These are phyloP conservation scores for Coix lacrymajobi DNA, from an alignment of 176 grass and related monocot genomes.

Conservation along the genomic window DNA sequence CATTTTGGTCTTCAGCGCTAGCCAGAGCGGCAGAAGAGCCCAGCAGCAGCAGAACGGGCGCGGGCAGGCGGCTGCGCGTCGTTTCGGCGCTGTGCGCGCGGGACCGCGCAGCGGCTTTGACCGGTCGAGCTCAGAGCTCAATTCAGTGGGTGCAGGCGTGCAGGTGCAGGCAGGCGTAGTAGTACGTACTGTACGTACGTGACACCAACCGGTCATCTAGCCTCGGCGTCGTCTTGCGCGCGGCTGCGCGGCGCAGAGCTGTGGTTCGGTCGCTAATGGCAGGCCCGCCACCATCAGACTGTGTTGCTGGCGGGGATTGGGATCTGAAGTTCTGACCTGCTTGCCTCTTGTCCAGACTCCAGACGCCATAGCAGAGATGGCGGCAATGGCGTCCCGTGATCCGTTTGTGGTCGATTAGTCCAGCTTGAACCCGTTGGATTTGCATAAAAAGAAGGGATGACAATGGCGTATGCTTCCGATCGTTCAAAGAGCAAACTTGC, in stretches of 20 bases:
- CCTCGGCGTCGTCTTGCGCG: neutral
- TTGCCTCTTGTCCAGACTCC: too few relatives aligned
- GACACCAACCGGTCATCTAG: slow-evolving; percentile 1
- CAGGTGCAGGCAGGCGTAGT: neutral
- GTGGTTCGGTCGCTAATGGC: neutral
- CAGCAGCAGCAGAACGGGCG: neutral
- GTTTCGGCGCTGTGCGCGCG: neutral
- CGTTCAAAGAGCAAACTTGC: neutral
- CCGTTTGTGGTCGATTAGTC: neutral
- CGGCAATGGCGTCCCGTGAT: neutral
- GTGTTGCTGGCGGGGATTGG: neutral
- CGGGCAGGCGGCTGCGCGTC: neutral
- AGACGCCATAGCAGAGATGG: neutral
- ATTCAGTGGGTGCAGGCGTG: neutral
- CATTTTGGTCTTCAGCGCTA: neutral
- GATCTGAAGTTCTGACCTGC: neutral
- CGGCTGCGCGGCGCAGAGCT: neutral
- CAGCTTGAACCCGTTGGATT: neutral
- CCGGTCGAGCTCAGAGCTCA: neutral
- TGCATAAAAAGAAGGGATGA: neutral
- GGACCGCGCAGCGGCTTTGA: slow-evolving; percentile 6
- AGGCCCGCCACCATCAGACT: neutral
- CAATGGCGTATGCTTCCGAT: neutral
- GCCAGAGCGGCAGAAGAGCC: neutral
- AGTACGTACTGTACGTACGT: too few relatives aligned